Percentiles rank a stretch among this genome's conserved stretches.
Evolutionary conservation across 2,329 filamentous ascomycete species (phyloP).

Genomic region (Penicillium sp.): DNA sequence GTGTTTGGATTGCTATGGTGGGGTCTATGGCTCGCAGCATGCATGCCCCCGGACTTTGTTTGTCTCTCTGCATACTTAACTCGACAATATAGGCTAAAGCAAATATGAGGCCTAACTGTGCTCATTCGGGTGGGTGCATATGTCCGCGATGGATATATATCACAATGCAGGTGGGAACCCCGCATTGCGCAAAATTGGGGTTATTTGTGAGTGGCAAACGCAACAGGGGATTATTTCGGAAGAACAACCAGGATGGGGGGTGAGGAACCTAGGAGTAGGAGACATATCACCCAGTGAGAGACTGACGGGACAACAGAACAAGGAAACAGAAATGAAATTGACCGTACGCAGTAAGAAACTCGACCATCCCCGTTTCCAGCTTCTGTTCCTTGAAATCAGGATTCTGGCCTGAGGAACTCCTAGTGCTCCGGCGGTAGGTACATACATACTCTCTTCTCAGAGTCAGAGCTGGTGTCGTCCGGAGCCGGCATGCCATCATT

Average conservation of each 20-base stretch:
- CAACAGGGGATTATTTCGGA: neutral
- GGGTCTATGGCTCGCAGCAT: constrained; percentile 8
- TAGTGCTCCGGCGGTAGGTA: constrained; percentile 58
- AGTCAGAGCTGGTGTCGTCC: constrained; percentile 47
- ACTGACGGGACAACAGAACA: neutral
- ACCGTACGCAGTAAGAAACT: constrained; percentile 75
- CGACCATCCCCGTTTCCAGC: constrained; percentile 58
- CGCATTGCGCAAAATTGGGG: constrained; percentile 1
- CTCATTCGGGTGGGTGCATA: constrained; percentile 1
- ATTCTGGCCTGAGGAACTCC: constrained; percentile 55
- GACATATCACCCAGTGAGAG: neutral
- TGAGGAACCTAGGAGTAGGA: neutral
- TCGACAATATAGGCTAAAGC: neutral
- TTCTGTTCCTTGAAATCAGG: constrained; percentile 61
- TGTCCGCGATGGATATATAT: neutral
- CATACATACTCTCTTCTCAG: constrained; percentile 34
- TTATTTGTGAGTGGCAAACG: neutral
- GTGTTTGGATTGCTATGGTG: neutral
- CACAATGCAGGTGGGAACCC: constrained; percentile 4
- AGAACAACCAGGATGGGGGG: neutral
- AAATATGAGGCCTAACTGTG: neutral
- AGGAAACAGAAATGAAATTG: constrained; percentile 42
- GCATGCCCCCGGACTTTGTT: neutral
- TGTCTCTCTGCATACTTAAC: neutral
- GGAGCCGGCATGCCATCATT: constrained; percentile 45